Conservation (phyloP, 176 grass and related monocot genomes). For the Zea mays region Zm-B73-REFERENCE-NAM-5.0 NC_050101.1:178723501-178724000, state of each 20-base stretch:
- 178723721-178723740: slow-evolving; percentile 28
- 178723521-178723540: slow-evolving; percentile 85
- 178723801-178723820: slow-evolving; percentile 91
- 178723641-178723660: slow-evolving; percentile 82
- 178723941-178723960: slow-evolving; percentile 97
- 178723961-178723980: slow-evolving; percentile 86
- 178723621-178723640: slow-evolving; percentile 88
- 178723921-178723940: slow-evolving; percentile 92
- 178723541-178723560: slow-evolving; percentile 39
- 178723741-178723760: neutral
- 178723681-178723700: slow-evolving; percentile 41
- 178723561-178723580: slow-evolving; percentile 77
- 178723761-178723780: slow-evolving; percentile 6
- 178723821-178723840: slow-evolving; percentile 97
- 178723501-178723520: slow-evolving; percentile 50
- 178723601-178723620: slow-evolving; percentile 87
- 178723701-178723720: slow-evolving; percentile 43
- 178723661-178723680: slow-evolving; percentile 65
- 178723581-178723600: slow-evolving; percentile 84
- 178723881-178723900: slow-evolving; percentile 96
- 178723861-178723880: slow-evolving; percentile 91
- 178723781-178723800: slow-evolving; percentile 79
- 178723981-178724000: slow-evolving; percentile 99
- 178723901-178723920: slow-evolving; percentile 99
- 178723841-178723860: slow-evolving; percentile 88